Percentiles rank a stretch among this genome's conserved stretches.
These are phyloP conservation scores for Aspergillus carbonarius DNA, from an alignment of 2,329 filamentous ascomycete genomes.

Conservation along the genomic window DNA sequence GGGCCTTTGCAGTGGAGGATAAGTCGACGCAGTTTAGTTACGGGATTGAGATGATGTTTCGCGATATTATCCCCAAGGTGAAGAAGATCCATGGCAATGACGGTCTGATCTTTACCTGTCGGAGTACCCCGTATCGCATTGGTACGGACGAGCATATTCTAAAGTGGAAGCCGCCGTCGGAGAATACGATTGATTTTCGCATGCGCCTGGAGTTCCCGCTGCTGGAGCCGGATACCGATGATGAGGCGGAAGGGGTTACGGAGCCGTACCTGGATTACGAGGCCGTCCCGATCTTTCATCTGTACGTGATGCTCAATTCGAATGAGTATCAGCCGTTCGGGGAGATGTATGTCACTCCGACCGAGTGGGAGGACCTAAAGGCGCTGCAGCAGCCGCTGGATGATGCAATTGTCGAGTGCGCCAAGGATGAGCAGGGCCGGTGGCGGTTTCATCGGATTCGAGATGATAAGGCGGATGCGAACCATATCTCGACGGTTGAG, in stretches of 20 bases:
- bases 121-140: slow-evolving; percentile 77
- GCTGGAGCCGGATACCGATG: slow-evolving; percentile 65
- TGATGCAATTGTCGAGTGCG: slow-evolving; percentile 86
- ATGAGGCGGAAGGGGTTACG: slow-evolving; percentile 65
- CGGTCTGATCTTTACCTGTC: slow-evolving; percentile 96
- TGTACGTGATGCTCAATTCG: slow-evolving; percentile 68
- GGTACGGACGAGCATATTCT: slow-evolving; percentile 92
- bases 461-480: slow-evolving; percentile 89
- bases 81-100: slow-evolving; percentile 81
- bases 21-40: slow-evolving; percentile 90
- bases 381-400: slow-evolving; percentile 71
- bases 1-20: slow-evolving; percentile 79
- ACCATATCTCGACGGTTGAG: slow-evolving; percentile 79
- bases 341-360: slow-evolving; percentile 66
- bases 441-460: slow-evolving; percentile 90
- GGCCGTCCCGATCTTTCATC: slow-evolving; percentile 68
- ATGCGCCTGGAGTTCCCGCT: slow-evolving; percentile 73
- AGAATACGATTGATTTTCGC: slow-evolving; percentile 93
- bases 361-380: slow-evolving; percentile 85
- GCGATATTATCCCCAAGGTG: slow-evolving; percentile 75
- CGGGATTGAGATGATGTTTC: slow-evolving; percentile 88
- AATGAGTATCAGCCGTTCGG: slow-evolving; percentile 65
- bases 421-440: slow-evolving; percentile 67
- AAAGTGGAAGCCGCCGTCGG: slow-evolving; percentile 95
- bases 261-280: slow-evolving; percentile 75